Percentiles rank a stretch among this genome's conserved stretches.
Conservation (phyloP, 192 early-diverging fungal genomes). For the Dissophora globulifera region DNA sequence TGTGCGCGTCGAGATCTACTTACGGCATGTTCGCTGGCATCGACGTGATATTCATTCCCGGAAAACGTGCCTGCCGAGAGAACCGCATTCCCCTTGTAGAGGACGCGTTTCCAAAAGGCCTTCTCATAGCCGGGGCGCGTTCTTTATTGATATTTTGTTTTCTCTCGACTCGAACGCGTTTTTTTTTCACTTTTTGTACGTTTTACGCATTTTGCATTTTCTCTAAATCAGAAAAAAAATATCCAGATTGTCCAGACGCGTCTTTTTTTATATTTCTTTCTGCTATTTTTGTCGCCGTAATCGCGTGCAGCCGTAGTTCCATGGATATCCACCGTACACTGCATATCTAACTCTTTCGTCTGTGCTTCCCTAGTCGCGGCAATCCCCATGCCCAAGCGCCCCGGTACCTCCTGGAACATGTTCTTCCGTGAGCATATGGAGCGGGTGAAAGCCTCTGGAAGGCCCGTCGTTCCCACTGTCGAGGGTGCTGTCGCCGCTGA, state of each 20-base stretch:
- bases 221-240: no score
- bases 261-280: no score
- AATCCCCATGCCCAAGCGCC: constrained; percentile 45
- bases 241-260: no score
- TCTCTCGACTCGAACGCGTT: not conserved
- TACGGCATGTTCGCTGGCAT: no score
- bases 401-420: constrained; percentile 51
- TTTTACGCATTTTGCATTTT: not conserved
- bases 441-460: constrained; percentile 36
- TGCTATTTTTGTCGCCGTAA: no score
- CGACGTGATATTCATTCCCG: no score
- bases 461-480: constrained; percentile 46
- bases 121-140: no score
- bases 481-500: constrained; percentile 45
- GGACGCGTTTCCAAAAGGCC: no score
- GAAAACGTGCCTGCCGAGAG: no score
- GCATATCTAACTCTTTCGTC: not conserved
- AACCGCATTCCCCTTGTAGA: no score
- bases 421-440: constrained; percentile 53
- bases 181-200: constrained; percentile 2
- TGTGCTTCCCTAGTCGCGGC: constrained; percentile 15
- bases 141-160: not conserved
- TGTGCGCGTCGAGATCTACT: no score
- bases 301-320: no score
- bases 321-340: not conserved